These are phyloP conservation scores for Lentinula novae-zelandiae DNA, from an alignment of 1,284 basidiomycete species.

Conservation along the genomic window DNA sequence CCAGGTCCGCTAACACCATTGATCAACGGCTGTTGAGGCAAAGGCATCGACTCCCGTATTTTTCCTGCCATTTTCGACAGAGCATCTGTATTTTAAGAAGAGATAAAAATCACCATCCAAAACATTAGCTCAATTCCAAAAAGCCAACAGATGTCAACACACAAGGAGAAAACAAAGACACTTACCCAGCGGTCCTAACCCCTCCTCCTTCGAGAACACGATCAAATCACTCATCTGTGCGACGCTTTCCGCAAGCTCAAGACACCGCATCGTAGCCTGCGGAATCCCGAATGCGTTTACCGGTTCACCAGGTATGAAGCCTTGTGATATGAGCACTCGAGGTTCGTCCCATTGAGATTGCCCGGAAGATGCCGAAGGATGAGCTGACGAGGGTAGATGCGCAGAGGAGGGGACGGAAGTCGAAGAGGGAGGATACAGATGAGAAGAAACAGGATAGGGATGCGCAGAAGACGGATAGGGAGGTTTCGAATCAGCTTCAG, in stretches of 20 bases:
- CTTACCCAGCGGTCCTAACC: slow-evolving; percentile 63
- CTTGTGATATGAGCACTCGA: slow-evolving; percentile 51
- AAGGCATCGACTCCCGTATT: slow-evolving; percentile 35
- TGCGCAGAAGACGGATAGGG: neutral
- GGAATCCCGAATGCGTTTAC: slow-evolving; percentile 83
- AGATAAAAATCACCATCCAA: neutral
- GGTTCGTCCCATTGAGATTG: slow-evolving; percentile 51
- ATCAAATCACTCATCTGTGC: slow-evolving; percentile 74
- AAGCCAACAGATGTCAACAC: neutral
- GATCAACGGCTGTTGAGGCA: slow-evolving; percentile 8
- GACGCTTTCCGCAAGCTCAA: slow-evolving; percentile 78
- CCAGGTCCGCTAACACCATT: neutral
- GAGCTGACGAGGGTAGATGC: no score
- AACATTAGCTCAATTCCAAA: neutral
- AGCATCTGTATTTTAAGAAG: slow-evolving; percentile 30
- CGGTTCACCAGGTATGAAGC: slow-evolving; percentile 67
- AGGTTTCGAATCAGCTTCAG: neutral
- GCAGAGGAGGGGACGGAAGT: neutral
- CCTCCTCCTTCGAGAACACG: slow-evolving; percentile 48
- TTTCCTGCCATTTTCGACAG: slow-evolving; percentile 39
- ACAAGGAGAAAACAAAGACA: slow-evolving; percentile 15
- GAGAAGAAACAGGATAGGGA: neutral
- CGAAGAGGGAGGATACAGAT: neutral
- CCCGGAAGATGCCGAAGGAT: neutral
- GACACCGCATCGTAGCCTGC: slow-evolving; percentile 80